phyloP scores from a whole-genome alignment of 805 yeast genomes.

The Ogataea degrootiae region DNA sequence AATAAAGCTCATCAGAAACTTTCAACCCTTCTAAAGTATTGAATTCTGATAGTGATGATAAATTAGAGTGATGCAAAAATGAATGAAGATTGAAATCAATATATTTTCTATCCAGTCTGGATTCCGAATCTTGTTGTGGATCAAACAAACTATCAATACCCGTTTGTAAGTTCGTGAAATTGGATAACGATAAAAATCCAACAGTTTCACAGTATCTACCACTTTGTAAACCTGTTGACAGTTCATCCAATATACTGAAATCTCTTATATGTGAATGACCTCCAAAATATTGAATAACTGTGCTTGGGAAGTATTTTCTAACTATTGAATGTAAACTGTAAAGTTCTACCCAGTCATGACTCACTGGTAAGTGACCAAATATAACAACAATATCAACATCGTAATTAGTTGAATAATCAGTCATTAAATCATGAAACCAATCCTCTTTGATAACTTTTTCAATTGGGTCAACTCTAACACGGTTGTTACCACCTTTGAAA shows the following conservation, averaged over 20 bases:
- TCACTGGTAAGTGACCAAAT: slow-evolving; percentile 76
- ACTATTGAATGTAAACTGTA: slow-evolving; percentile 42
- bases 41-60: slow-evolving; percentile 31
- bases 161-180: slow-evolving; percentile 8
- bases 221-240: slow-evolving; percentile 78
- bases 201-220: slow-evolving; percentile 91
- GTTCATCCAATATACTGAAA: slow-evolving; percentile 61
- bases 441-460: slow-evolving; percentile 44
- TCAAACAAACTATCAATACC: neutral
- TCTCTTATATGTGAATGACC: slow-evolving; percentile 94
- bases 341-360: slow-evolving; percentile 51
- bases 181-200: slow-evolving; percentile 69
- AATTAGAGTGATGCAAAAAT: slow-evolving; percentile 56
- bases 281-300: slow-evolving; percentile 80
- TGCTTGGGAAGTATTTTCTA: slow-evolving; percentile 54
- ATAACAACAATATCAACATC: slow-evolving; percentile 63
- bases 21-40: slow-evolving; percentile 51
- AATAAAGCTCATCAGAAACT: slow-evolving; percentile 40
- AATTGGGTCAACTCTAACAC: slow-evolving; percentile 62
- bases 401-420: slow-evolving; percentile 26
- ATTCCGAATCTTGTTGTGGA: neutral
- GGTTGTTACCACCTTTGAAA: slow-evolving; percentile 54
- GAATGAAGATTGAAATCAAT: slow-evolving; percentile 78
- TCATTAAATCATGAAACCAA: slow-evolving; percentile 59
- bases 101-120: slow-evolving; percentile 53